Conservation (phyloP, 1,139 yeast species). For the Yamadazyma blattariae region DNA sequence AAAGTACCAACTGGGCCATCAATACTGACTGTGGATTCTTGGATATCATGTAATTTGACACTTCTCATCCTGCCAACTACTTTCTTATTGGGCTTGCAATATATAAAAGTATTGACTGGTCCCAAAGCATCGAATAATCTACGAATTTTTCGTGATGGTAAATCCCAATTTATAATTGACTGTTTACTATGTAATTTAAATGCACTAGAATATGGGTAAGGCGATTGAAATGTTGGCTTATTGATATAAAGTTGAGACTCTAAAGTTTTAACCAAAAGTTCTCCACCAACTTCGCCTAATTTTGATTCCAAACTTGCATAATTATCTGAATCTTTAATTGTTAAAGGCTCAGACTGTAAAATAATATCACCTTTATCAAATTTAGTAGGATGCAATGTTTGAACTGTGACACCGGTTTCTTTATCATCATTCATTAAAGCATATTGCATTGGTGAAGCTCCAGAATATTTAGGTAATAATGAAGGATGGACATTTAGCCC, state of each 20-base stretch:
- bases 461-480: constrained; percentile 74
- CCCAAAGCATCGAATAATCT: constrained; percentile 59
- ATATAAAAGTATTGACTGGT: constrained; percentile 48
- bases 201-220: constrained; percentile 52
- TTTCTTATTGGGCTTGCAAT: constrained; percentile 22
- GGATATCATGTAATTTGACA: constrained; percentile 43
- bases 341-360: constrained; percentile 49
- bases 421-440: constrained; percentile 65
- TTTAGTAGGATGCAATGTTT: constrained; percentile 81
- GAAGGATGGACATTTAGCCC: constrained; percentile 95
- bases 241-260: constrained; percentile 27
- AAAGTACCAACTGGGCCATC: constrained; percentile 42
- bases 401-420: constrained; percentile 82
- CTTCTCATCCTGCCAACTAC: constrained; percentile 34
- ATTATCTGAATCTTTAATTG: constrained; percentile 40
- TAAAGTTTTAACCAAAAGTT: constrained; percentile 48
- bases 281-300: constrained; percentile 61
- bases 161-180: constrained; percentile 46
- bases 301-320: constrained; percentile 38
- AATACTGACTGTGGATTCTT: constrained; percentile 2
- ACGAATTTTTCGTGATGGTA: constrained; percentile 36
- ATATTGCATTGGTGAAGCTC: constrained; percentile 88
- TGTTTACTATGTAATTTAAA: constrained; percentile 42
- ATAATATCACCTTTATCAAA: constrained; percentile 80
- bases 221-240: constrained; percentile 14